Conservation (phyloP, 2,329 filamentous ascomycete genomes). For the Stagonosporopsis vannaccii region DNA sequence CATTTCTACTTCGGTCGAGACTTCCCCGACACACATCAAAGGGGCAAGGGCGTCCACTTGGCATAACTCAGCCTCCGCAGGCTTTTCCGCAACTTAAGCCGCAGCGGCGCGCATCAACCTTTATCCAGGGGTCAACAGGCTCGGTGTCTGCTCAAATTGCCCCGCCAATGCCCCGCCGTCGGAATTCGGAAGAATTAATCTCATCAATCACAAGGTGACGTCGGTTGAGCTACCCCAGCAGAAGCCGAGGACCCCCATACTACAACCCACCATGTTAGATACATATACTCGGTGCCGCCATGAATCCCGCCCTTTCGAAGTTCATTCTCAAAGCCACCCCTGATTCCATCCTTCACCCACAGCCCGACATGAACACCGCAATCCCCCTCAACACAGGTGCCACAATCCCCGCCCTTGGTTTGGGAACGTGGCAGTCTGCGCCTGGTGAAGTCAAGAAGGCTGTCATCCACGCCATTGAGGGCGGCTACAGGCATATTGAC, state of each 20-base stretch:
- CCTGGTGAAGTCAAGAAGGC: conserved; percentile 58
- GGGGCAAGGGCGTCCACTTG: conserved; percentile 21
- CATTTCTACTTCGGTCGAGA: conserved; percentile 21
- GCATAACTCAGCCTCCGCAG: conserved; percentile 21
- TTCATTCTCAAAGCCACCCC: conserved; percentile 51
- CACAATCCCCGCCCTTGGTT: conserved; percentile 48
- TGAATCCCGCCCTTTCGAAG: conserved; percentile 51
- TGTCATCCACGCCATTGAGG: conserved; percentile 57
- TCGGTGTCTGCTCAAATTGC: neutral
- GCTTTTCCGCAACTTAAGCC: conserved; percentile 18
- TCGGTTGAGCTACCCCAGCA: conserved; percentile 18
- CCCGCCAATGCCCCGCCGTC: conserved; percentile 14
- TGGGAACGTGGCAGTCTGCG: conserved; percentile 51
- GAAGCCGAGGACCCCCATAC: conserved; percentile 17
- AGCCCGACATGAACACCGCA: conserved; percentile 50
- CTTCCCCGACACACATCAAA: conserved; percentile 27
- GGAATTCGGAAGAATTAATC: conserved; percentile 43
- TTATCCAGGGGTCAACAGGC: conserved; percentile 27
- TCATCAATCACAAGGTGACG: conserved; percentile 41
- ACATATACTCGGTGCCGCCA: conserved; percentile 39
- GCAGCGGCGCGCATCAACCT: conserved; percentile 22
- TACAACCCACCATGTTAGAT: conserved; percentile 20
- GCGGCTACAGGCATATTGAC: conserved; percentile 67
- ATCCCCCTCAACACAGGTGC: conserved; percentile 52
- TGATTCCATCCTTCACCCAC: conserved; percentile 45